A percentile compares a stretch with the other conserved stretches of the same genome.
These are phyloP conservation scores for Candida mattraensis DNA, from an alignment of 805 yeast species.

Conservation along the genomic window DNA sequence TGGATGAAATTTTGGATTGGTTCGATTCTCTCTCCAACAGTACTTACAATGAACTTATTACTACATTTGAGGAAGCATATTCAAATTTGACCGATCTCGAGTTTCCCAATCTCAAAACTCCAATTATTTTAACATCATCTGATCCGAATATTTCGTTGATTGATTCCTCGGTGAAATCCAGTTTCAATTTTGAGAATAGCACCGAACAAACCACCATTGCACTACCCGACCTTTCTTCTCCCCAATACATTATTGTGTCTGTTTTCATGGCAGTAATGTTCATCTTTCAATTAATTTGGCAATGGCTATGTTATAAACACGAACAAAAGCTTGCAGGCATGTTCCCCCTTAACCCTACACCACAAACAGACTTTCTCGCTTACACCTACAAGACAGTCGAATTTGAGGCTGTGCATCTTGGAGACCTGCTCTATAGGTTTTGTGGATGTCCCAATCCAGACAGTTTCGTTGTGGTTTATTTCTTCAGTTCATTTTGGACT, in stretches of 20 bases:
- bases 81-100: background rate
- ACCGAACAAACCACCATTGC: background rate
- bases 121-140: background rate
- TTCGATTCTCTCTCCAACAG: background rate
- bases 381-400: conserved; percentile 14
- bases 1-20: background rate
- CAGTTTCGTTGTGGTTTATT: conserved; percentile 6
- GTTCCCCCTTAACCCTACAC: conserved; percentile 4
- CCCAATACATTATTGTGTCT: conserved; percentile 4
- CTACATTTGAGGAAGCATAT: background rate
- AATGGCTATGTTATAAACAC: conserved; percentile 17
- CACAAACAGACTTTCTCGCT: conserved; percentile 12
- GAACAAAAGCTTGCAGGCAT: conserved; percentile 13
- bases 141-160: too few relatives aligned
- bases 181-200: too few relatives aligned
- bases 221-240: background rate
- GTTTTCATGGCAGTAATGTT: conserved; percentile 1
- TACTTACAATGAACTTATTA: background rate
- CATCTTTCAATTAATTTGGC: conserved; percentile 11
- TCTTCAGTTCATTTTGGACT: conserved; percentile 17
- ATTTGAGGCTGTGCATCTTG: conserved; percentile 12
- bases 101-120: background rate
- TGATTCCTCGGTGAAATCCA: too few relatives aligned
- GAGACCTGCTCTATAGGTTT: conserved; percentile 3
- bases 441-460: conserved; percentile 2